Evolutionary conservation across 352 stramenopile species (phyloP).

Genomic region (Globisporangium spinosum): DNA sequence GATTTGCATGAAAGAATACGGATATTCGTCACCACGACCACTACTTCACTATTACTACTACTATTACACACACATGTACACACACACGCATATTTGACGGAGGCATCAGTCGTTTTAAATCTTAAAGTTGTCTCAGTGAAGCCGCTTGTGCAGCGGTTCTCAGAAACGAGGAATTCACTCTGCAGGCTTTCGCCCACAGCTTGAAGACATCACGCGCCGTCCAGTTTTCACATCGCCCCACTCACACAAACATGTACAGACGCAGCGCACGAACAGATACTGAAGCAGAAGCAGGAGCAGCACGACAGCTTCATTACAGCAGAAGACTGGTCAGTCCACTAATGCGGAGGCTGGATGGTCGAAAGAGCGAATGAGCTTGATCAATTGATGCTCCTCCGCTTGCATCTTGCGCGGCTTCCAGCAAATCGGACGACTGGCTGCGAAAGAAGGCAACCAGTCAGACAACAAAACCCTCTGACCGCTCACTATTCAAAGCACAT

Average conservation of each 20-base stretch:
- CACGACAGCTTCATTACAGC: too few species aligned
- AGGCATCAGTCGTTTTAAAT: constrained; percentile 79
- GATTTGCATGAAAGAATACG: not conserved
- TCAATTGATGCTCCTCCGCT: not conserved
- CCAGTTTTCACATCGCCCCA: constrained; percentile 11
- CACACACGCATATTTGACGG: constrained; percentile 13
- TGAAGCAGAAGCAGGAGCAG: not conserved
- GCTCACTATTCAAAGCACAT: not conserved
- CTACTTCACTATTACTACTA: not conserved
- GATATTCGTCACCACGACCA: too few species aligned
- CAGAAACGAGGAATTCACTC: constrained; percentile 92
- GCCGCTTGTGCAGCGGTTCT: constrained; percentile 83
- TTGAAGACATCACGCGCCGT: constrained; percentile 79
- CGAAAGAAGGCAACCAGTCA: not conserved
- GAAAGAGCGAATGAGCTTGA: not conserved
- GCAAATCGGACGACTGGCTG: not conserved
- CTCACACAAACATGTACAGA: constrained; percentile 10
- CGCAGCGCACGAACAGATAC: not conserved
- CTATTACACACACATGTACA: constrained; percentile 2
- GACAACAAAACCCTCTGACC: too few species aligned
- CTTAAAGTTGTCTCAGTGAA: constrained; percentile 85
- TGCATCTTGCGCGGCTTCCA: not conserved
- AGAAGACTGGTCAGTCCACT: not conserved
- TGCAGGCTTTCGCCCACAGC: constrained; percentile 33
- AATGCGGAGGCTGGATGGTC: not conserved